phyloP scores from a whole-genome alignment of 2,329 filamentous ascomycete genomes.

The Daldinia sp. region DNA sequence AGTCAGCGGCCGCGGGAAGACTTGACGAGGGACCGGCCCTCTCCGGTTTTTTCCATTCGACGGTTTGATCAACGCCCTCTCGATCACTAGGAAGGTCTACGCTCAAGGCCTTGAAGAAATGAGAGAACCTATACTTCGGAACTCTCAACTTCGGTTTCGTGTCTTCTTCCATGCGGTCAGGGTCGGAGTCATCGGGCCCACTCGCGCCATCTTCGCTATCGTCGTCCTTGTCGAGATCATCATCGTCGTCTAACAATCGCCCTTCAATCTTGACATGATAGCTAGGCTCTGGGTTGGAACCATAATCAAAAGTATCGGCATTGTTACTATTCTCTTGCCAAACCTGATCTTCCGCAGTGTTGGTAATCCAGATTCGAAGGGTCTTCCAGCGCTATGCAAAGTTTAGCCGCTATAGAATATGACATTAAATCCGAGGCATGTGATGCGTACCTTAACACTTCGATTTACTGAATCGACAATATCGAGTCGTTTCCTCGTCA shows the following conservation, averaged over 20 bases:
- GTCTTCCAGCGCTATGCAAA: constrained; percentile 74
- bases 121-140: constrained; percentile 68
- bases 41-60: constrained; percentile 90
- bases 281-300: constrained; percentile 76
- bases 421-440: background rate
- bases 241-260: constrained; percentile 76
- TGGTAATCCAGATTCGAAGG: constrained; percentile 92
- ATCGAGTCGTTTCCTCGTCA: constrained; percentile 93
- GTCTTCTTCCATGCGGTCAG: constrained; percentile 69
- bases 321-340: constrained; percentile 81
- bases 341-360: constrained; percentile 91
- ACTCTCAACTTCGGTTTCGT: constrained; percentile 49
- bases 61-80: constrained; percentile 62
- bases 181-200: constrained; percentile 57
- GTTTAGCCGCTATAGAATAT: constrained; percentile 27
- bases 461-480: constrained; percentile 82
- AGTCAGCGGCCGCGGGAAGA: constrained; percentile 74
- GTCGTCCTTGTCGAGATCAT: constrained; percentile 57
- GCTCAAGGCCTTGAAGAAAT: constrained; percentile 83
- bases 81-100: constrained; percentile 75
- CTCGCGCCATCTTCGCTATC: constrained; percentile 57
- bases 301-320: constrained; percentile 82
- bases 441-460: constrained; percentile 68
- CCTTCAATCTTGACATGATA: constrained; percentile 95
- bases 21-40: constrained; percentile 61